Evolutionary conservation across 2,329 filamentous ascomycete genomes (phyloP).

Genomic region (Colletotrichum sp.): DNA sequence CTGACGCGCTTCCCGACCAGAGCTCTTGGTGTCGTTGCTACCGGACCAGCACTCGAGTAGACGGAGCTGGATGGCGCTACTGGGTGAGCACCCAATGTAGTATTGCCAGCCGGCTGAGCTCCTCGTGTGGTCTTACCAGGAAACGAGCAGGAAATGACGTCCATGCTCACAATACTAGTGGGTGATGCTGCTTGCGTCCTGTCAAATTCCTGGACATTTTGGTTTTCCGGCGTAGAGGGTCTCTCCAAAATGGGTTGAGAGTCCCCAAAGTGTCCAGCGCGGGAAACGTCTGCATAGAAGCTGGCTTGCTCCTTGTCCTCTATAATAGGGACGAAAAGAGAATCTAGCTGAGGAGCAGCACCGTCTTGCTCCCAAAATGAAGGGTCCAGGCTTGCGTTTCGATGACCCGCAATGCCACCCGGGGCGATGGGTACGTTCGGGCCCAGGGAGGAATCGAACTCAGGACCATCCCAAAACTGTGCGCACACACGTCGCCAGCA

Average conservation of each 20-base stretch:
- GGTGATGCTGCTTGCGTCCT: conserved; percentile 53
- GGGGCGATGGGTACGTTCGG: conserved; percentile 74
- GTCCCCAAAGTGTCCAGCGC: conserved; percentile 51
- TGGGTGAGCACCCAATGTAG: conserved; percentile 60
- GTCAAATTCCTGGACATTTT: conserved; percentile 28
- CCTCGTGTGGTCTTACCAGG: conserved; percentile 55
- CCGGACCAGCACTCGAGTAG: conserved; percentile 51
- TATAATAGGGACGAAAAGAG: conserved; percentile 34
- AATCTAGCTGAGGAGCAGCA: conserved; percentile 50
- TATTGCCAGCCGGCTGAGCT: conserved; percentile 37
- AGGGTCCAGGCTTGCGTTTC: conserved; percentile 60
- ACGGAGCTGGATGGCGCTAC: conserved; percentile 53
- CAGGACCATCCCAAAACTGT: conserved; percentile 82
- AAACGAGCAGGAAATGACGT: conserved; percentile 69
- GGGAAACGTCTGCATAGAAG: conserved; percentile 53
- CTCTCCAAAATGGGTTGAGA: conserved; percentile 49
- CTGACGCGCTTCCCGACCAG: conserved; percentile 65
- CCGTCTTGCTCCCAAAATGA: conserved; percentile 55
- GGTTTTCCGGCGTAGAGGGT: conserved; percentile 52
- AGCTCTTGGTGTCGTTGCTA: conserved; percentile 64
- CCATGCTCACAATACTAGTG: conserved; percentile 62
- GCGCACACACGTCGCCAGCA: conserved; percentile 94
- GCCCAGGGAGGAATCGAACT: conserved; percentile 66
- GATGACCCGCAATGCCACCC: conserved; percentile 72
- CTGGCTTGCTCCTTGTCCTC: conserved; percentile 36